Conservation (phyloP, 345 rosid genomes). For the Hypericum perforatum region DNA sequence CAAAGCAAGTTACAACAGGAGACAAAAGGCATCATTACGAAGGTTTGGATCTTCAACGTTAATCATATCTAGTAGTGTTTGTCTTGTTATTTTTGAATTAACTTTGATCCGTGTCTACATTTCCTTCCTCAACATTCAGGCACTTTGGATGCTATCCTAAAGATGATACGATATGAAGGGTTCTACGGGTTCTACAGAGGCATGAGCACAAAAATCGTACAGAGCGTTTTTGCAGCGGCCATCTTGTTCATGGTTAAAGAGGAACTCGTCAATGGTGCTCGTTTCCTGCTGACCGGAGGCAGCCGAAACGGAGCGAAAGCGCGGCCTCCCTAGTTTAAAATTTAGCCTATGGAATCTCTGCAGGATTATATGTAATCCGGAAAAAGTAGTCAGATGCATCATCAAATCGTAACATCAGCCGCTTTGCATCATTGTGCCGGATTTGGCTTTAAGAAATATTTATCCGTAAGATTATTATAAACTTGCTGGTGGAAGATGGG, state of each 20-base stretch:
- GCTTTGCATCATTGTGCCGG: too few relatives aligned
- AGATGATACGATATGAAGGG: conserved; percentile 87
- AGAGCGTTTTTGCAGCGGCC: conserved; percentile 92
- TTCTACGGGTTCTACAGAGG: conserved; percentile 82
- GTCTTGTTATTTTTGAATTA: background rate
- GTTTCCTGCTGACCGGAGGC: conserved; percentile 37
- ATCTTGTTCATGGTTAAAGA: conserved; percentile 89
- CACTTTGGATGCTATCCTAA: conserved; percentile 68
- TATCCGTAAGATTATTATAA: too few relatives aligned
- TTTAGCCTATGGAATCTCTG: too few relatives aligned
- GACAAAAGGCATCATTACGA: conserved; percentile 72
- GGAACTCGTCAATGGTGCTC: conserved; percentile 71
- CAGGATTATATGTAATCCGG: too few relatives aligned
- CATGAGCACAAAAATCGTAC: conserved; percentile 81
- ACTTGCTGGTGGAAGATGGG: too few relatives aligned
- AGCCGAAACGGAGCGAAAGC: conserved; percentile 18
- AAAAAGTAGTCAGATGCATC: too few relatives aligned
- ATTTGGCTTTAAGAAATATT: too few relatives aligned
- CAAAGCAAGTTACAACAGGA: conserved; percentile 58
- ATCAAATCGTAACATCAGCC: too few relatives aligned
- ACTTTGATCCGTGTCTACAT: background rate
- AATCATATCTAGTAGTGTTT: too few relatives aligned
- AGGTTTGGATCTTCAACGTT: conserved; percentile 33
- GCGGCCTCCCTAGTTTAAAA: conserved; percentile 20
- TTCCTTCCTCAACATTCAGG: conserved; percentile 28